A percentile compares a stretch with the other conserved stretches of the same genome.
phyloP scores from a whole-genome alignment of 768 basidiomycete species.

The Pleurotus pulmonarius region DNA sequence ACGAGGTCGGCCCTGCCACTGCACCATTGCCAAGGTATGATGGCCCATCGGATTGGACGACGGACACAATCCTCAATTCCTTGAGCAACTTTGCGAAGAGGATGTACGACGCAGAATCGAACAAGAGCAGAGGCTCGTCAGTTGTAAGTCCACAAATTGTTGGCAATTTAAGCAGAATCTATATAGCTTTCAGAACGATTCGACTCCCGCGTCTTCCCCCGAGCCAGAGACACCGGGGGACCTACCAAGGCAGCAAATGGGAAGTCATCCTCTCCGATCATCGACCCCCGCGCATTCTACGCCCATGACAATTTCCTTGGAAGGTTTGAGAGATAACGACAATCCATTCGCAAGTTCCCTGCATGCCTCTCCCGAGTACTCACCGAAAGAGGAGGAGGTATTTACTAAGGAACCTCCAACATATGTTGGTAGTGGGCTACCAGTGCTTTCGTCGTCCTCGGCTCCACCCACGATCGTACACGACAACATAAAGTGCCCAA shows the following conservation, averaged over 20 bases:
- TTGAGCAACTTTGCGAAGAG: slow-evolving; percentile 41
- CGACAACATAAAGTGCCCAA: slow-evolving; percentile 39
- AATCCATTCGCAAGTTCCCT: slow-evolving; percentile 21
- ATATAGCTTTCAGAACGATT: not conserved
- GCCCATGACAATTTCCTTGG: slow-evolving; percentile 36
- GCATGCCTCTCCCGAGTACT: slow-evolving; percentile 17
- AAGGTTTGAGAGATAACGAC: slow-evolving; percentile 29
- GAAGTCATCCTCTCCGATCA: not conserved
- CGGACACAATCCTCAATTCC: slow-evolving; percentile 46
- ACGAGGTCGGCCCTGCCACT: slow-evolving; percentile 44
- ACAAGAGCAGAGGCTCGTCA: not conserved
- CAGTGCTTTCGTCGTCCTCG: slow-evolving; percentile 16
- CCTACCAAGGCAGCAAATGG: not conserved
- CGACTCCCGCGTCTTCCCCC: not conserved
- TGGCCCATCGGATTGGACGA: slow-evolving; percentile 51
- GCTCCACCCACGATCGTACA: slow-evolving; percentile 34
- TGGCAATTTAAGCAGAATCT: too few species aligned
- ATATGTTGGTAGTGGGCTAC: not conserved
- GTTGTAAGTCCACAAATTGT: too few species aligned
- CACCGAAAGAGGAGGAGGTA: not conserved
- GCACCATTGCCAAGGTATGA: slow-evolving; percentile 43
- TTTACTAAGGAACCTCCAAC: not conserved
- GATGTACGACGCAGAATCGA: slow-evolving; percentile 47
- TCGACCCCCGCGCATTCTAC: slow-evolving; percentile 9
- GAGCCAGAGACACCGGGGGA: slow-evolving; percentile 4